phyloP scores from a whole-genome alignment of 78 protist species.

The Dictyostelium purpureum region DNA sequence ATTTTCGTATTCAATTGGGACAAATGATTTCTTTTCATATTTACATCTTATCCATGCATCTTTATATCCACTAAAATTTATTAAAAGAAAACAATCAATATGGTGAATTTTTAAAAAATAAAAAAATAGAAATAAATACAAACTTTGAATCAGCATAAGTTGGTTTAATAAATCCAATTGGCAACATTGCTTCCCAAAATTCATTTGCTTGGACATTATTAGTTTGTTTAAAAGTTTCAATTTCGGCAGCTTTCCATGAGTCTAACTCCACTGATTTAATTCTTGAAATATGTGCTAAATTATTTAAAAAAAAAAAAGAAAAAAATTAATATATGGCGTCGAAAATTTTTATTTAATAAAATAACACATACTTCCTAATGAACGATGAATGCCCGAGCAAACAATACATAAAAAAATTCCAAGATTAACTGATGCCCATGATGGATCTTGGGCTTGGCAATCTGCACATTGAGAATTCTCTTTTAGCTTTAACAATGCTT shows the following conservation, averaged over 20 bases:
- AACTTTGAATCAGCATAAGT: conserved; percentile 60
- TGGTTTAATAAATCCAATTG: conserved; percentile 35
- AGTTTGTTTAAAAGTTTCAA: conserved; percentile 13
- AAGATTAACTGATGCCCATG: conserved; percentile 85
- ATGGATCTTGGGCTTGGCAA: conserved; percentile 74
- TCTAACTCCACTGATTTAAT: conserved; percentile 75
- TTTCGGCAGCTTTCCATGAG: conserved; percentile 61
- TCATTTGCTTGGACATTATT: conserved; percentile 26
- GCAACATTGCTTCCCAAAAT: conserved; percentile 24
- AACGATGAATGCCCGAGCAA: conserved; percentile 88
- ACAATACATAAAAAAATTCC: conserved; percentile 88
- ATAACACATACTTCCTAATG: neutral
- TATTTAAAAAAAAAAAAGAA: neutral
- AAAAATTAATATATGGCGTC: too few species aligned
- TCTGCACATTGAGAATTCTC: conserved; percentile 79
- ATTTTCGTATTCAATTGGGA: conserved; percentile 17
- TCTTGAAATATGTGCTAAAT: conserved; percentile 80
- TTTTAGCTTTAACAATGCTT: conserved; percentile 20
- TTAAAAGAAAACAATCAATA: neutral
- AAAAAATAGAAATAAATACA: neutral
- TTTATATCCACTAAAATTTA: conserved; percentile 40
- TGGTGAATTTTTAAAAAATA: neutral
- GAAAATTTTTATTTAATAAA: too few species aligned
- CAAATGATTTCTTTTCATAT: conserved; percentile 52
- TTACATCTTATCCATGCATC: conserved; percentile 74